A percentile compares a stretch with the other conserved stretches of the same genome.
These are phyloP conservation scores for Penicillium sp. DNA, from an alignment of 2,329 filamentous ascomycete species.

Conservation along the genomic window DNA sequence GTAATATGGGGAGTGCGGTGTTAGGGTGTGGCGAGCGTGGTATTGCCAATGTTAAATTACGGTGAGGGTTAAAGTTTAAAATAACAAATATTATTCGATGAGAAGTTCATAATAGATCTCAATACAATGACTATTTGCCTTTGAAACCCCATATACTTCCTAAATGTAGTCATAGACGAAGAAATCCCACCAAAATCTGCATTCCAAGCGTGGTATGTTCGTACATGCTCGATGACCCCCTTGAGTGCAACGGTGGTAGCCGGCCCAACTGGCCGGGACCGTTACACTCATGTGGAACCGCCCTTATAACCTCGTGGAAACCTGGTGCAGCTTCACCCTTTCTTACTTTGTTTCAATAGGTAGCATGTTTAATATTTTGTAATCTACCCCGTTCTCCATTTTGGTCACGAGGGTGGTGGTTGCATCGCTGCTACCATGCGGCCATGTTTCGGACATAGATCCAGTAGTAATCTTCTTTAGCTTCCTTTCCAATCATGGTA, in stretches of 20 bases:
- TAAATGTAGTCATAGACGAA: too few relatives aligned
- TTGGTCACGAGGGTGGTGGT: neutral
- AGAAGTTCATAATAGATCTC: neutral
- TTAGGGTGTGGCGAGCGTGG: neutral
- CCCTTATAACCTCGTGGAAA: conserved; percentile 15
- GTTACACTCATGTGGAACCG: conserved; percentile 29
- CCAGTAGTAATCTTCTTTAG: neutral
- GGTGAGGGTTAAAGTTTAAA: neutral
- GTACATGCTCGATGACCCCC: conserved; percentile 25
- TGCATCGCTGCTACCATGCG: conserved; percentile 9
- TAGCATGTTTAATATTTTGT: neutral
- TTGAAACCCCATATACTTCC: neutral
- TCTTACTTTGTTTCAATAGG: neutral
- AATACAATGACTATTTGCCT: too few relatives aligned
- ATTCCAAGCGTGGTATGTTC: conserved; percentile 20
- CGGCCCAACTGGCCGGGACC: conserved; percentile 23
- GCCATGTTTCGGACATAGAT: conserved; percentile 2
- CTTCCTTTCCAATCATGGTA: neutral
- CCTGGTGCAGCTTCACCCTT: neutral
- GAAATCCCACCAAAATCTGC: neutral
- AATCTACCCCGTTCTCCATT: neutral
- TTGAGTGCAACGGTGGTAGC: conserved; percentile 32
- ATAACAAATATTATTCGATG: neutral
- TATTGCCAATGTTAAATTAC: neutral
- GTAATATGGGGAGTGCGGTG: neutral